A percentile compares a stretch with the other conserved stretches of the same genome.
Conservation (phyloP, 441 rosid genomes). For the Brassica balearica region DNA sequence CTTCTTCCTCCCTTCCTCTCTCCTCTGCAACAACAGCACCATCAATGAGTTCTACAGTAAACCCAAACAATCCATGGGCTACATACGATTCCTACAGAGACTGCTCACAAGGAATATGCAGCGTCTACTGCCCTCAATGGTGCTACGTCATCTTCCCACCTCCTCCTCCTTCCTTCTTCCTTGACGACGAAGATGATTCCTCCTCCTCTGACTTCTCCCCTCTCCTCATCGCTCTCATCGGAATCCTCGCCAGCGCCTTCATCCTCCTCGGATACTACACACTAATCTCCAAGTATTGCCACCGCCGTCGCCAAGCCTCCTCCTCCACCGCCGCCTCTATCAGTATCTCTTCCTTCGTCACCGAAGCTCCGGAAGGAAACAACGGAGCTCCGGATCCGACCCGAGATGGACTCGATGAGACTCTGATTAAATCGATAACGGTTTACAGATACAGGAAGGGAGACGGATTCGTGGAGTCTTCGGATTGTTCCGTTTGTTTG, state of each 20-base stretch:
- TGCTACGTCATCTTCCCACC: conserved; percentile 68
- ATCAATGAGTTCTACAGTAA: conserved; percentile 60
- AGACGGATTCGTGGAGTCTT: conserved; percentile 63
- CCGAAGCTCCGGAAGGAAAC: neutral
- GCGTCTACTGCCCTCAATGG: conserved; percentile 80
- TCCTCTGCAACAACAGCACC: conserved; percentile 4
- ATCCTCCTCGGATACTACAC: conserved; percentile 69
- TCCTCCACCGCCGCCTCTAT: conserved; percentile 1
- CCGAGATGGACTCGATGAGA: conserved; percentile 64
- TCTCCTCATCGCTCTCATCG: conserved; percentile 69
- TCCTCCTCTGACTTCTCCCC: conserved; percentile 70
- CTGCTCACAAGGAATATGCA: conserved; percentile 78
- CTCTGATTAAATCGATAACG: conserved; percentile 58
- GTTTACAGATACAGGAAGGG: conserved; percentile 54
- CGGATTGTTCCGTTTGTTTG: conserved; percentile 73
- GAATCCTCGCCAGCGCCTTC: conserved; percentile 76
- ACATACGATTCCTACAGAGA: conserved; percentile 62
- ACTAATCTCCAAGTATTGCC: conserved; percentile 62
- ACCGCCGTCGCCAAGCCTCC: conserved; percentile 38
- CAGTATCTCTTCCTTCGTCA: conserved; percentile 8
- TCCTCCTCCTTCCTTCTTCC: conserved; percentile 69
- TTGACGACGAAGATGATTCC: conserved; percentile 39
- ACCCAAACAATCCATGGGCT: conserved; percentile 59
- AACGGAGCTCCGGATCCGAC: neutral
- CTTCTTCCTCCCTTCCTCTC: conserved; percentile 20